These are phyloP conservation scores for Plasmodium berghei DNA, from an alignment of 169 alveolate genomes.

Conservation along the genomic window DNA sequence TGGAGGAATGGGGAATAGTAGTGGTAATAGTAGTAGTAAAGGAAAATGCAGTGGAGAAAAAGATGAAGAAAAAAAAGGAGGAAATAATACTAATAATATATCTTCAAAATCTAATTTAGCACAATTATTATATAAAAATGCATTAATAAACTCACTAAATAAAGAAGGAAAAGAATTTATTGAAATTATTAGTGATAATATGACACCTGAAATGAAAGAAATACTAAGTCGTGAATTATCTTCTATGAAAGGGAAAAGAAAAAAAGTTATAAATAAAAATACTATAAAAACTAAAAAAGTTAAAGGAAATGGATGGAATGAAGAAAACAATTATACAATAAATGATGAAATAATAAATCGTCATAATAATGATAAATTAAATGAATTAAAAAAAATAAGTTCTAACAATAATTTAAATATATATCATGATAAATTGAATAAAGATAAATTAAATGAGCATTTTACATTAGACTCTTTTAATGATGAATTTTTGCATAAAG, in stretches of 20 bases:
- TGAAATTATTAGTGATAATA: conserved; percentile 55
- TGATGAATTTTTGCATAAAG: conserved; percentile 61
- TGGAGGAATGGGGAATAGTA: not conserved
- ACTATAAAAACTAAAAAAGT: conserved; percentile 26
- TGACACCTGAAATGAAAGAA: conserved; percentile 65
- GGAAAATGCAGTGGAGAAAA: not conserved
- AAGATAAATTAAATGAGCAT: conserved; percentile 48
- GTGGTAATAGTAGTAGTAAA: not conserved
- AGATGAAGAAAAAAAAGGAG: conserved; percentile 4
- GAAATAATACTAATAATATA: not conserved
- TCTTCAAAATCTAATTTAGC: conserved; percentile 21
- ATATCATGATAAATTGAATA: conserved; percentile 59
- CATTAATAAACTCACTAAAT: conserved; percentile 29
- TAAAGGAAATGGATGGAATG: conserved; percentile 2
- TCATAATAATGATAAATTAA: conserved; percentile 13
- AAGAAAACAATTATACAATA: not conserved
- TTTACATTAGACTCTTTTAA: conserved; percentile 66
- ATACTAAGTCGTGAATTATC: conserved; percentile 41
- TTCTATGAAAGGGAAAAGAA: conserved; percentile 34
- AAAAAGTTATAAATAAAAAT: conserved; percentile 6
- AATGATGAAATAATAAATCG: not conserved
- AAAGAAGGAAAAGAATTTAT: conserved; percentile 46
- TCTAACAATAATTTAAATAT: conserved; percentile 8
- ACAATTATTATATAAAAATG: conserved; percentile 28
- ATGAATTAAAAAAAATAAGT: not conserved